Base-by-base conservation (phyloP, 768 basidiomycete species). In the Phlebiopsis gigantea region DNA sequence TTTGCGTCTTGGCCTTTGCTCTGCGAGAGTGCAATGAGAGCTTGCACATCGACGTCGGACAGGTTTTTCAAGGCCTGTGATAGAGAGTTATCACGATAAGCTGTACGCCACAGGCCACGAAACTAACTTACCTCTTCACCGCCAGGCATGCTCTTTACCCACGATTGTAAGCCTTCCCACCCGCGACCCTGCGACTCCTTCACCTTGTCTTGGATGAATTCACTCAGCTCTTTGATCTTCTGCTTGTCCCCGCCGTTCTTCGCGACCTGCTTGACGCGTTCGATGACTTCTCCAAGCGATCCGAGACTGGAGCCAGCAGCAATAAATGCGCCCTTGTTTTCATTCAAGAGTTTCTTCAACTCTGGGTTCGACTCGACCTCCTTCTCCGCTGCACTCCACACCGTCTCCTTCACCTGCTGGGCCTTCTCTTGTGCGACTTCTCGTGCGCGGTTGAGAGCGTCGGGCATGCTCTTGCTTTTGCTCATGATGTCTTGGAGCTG, bases 311-410 rank as follows among this genome's bases (percentile, higher is more conserved):
- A 53, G 21, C 63, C 64, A 0, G 63, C 60, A 7, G 61, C 55
- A 42, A 65, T 57, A 56, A 72, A 63, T 53, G 63, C 62, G 48
- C 55, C 58, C 17, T 61, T 61, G 59, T 72, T 66, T 41, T 67
- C 59, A 24, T 61, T 57, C 46, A 72, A 46, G 15, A 66, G 47
- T 54, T 69, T 59, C 55, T 63, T 62, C 52, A 72, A 28, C 41
- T 67, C 65, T 17, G 69, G 67, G 31, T 61, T 47, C 29, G 65
- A 54, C 66, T 68, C 69, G 12, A 64, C 68, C 30, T 68, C 62
- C 46, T 67, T 59, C 29, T 64, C 59, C 9, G 63, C 62, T 4
- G 50, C 25, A 45, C 66, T 50, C 19, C 62, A 63, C 4, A 69
- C 41, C 46, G 46, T 29, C 47, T 68, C 64, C 44, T 62, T 61